A percentile compares a stretch with the other conserved stretches of the same genome.
These are phyloP conservation scores for Parsonsia alboflavescens DNA, from an alignment of 257 asterid species.

Conservation along the genomic window DNA sequence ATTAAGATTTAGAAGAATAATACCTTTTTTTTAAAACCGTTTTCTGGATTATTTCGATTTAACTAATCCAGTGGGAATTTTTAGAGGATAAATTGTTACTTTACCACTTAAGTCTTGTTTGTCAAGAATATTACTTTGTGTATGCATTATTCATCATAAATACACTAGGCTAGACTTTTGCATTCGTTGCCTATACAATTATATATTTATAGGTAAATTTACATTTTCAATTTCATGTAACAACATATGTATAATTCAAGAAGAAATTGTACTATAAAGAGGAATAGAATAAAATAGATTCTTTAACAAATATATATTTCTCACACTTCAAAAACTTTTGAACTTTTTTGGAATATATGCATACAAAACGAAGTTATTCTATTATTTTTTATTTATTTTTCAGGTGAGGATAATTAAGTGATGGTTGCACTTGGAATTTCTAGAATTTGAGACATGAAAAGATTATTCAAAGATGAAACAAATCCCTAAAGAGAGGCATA, in stretches of 20 bases:
- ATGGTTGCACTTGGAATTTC: not conserved
- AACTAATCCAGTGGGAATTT: no score
- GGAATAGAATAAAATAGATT: not conserved
- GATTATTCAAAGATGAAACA: constrained; percentile 6
- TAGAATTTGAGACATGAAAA: constrained; percentile 3
- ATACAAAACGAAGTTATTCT: not conserved
- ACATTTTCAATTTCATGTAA: not conserved
- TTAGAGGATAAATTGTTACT: no score
- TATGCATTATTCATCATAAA: not conserved
- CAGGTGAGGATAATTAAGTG: not conserved
- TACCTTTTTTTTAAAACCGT: no score
- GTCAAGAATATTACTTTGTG: no score
- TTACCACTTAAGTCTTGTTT: no score
- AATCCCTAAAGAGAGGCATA: not conserved
- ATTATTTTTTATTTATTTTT: not conserved
- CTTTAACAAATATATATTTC: not conserved
- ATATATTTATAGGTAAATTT: no score
- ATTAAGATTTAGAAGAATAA: not conserved
- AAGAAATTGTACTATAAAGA: not conserved
- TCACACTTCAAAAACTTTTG: not conserved
- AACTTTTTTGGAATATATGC: not conserved
- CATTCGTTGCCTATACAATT: no score
- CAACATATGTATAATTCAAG: not conserved
- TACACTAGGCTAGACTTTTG: no score
- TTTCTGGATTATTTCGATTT: no score